Conservation (phyloP, 164 flowering plant species). For the Platanus orientalis region DNA sequence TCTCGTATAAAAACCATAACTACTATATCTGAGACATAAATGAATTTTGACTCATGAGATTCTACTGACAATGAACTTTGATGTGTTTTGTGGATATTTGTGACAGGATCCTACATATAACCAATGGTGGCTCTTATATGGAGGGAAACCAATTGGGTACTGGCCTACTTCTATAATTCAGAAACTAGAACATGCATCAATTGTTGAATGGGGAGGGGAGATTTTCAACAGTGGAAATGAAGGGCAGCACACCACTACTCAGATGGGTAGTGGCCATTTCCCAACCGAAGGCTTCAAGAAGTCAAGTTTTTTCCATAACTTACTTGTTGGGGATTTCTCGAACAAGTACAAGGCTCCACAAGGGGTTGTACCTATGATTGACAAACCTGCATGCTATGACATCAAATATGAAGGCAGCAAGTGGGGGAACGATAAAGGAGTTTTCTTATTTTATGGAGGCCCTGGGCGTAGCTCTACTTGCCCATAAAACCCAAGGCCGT, state of each 20-base stretch:
- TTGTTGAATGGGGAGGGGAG: slow-evolving; percentile 18
- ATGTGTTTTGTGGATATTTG: too few species aligned
- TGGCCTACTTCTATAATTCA: neutral
- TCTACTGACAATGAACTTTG: too few species aligned
- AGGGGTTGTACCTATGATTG: neutral
- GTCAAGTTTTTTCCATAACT: neutral
- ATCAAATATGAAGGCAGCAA: neutral
- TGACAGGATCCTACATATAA: neutral
- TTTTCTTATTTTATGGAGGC: neutral
- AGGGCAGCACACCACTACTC: slow-evolving; percentile 12
- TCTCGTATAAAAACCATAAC: too few species aligned
- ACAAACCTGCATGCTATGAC: neutral
- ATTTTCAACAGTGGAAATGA: neutral
- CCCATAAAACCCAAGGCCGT: too few species aligned
- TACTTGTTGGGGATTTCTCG: neutral
- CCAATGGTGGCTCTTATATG: neutral
- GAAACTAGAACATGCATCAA: neutral
- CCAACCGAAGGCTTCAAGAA: slow-evolving; percentile 7
- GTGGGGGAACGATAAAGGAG: neutral
- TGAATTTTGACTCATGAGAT: too few species aligned
- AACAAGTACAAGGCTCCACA: neutral
- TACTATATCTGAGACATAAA: too few species aligned
- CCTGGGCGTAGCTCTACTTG: neutral
- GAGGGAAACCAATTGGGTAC: neutral
- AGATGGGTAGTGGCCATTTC: too few species aligned